These are phyloP conservation scores for Eragrostis curvula DNA, from an alignment of 176 grass and related monocot species.

Conservation along the genomic window DNA sequence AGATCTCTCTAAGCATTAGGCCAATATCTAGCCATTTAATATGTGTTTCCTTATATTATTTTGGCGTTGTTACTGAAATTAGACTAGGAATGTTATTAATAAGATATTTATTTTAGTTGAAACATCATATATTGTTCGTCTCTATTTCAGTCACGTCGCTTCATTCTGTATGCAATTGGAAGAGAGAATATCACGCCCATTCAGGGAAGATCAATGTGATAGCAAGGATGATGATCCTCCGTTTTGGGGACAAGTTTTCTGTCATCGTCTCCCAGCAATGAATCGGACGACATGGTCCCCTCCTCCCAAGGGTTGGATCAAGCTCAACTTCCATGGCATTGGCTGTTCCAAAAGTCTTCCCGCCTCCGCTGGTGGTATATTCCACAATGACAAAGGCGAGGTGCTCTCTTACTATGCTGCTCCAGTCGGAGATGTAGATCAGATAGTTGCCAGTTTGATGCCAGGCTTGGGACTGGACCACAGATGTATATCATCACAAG, in stretches of 20 bases:
- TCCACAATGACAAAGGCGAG: conserved; percentile 27
- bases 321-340: conserved; percentile 30
- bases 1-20: conserved; percentile 2
- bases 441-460: too few species aligned
- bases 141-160: conserved; percentile 17
- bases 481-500: too few species aligned
- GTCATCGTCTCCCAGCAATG: conserved; percentile 16
- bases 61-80: not conserved
- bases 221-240: not conserved
- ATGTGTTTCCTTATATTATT: not conserved
- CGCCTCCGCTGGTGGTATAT: conserved; percentile 6
- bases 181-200: conserved; percentile 30
- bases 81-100: not conserved
- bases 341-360: conserved; percentile 21
- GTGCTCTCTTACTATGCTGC: conserved; percentile 32
- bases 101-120: not conserved
- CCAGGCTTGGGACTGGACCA: too few species aligned
- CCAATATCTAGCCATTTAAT: conserved; percentile 4
- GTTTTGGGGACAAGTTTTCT: conserved; percentile 9
- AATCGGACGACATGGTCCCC: conserved; percentile 22
- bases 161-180: not conserved
- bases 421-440: conserved; percentile 5
- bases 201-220: conserved; percentile 25
- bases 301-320: conserved; percentile 27
- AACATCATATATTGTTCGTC: not conserved